Evolutionary conservation across 352 stramenopile genomes (phyloP), one percentile per base, ranked within the genome.

Genomic region (Globisporangium megalacanthum): DNA sequence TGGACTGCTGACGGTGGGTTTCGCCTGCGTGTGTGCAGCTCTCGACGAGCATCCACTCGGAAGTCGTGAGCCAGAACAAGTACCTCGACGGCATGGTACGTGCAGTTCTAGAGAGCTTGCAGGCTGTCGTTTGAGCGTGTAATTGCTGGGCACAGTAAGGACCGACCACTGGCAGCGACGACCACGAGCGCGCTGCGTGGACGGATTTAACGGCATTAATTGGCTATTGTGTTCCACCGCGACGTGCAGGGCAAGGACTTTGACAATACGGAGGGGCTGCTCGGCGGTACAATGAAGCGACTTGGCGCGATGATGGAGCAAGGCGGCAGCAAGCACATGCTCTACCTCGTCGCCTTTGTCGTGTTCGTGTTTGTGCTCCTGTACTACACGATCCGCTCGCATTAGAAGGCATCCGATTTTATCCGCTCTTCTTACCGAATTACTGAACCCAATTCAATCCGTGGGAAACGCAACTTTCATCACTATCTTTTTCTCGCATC

Each of bases 311-410:
- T 95, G 85, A 92, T 95, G 81, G 81, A 92, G 37, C 82, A 92
- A 35, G 85, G 85, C 48, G 82, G 85, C 42, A 89, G 82, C 72
- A 93, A 89, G 67, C 85, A 95, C 72, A 95, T 95, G 85, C 78
- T 91, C 57, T 91, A 93, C 56, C 71, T 94, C 61, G 77, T 93
- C 46, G 72, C 59, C 56, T 94, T 94, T 53, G 85, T 94, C 31
- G 79, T 94, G 15, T 59, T 94, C 50, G 83, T 94, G 46, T 93
- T 94, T 52, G 70, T 93, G 55, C 72, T 94, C 58, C 73, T 94
- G 35, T 94, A 93, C 68, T 89, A 83, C 56, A 68, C 77, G 49
- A 92, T 92, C 47, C 77, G 82, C 52, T 88, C 74, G 14, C 65
- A 88, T 50, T 88, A 88, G 64, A 73, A 37, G 36, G 4, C 20